Evolutionary conservation across 2,329 filamentous ascomycete genomes (phyloP).

Genomic region (Diaporthe destruens): DNA sequence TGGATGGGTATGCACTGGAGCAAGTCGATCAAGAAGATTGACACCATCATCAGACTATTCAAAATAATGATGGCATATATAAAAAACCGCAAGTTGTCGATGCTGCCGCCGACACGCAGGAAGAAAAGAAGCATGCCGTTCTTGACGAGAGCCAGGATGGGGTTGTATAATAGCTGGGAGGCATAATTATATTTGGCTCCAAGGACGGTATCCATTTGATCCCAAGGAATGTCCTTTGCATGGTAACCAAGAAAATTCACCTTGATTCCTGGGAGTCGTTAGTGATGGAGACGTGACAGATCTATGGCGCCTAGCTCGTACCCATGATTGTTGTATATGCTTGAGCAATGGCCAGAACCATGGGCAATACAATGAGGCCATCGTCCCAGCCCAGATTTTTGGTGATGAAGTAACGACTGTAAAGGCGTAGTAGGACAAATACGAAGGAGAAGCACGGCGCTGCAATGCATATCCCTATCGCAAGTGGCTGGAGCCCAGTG

Average conservation of each 20-base stretch:
- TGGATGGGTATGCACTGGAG: constrained; percentile 52
- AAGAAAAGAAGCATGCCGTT: constrained; percentile 60
- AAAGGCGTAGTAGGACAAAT: constrained; percentile 28
- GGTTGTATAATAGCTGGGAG: constrained; percentile 59
- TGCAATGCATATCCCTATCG: constrained; percentile 30
- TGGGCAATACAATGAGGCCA: constrained; percentile 28
- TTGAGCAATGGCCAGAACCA: constrained; percentile 34
- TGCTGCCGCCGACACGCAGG: constrained; percentile 56
- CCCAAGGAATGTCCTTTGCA: constrained; percentile 41
- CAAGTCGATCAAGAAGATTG: constrained; percentile 49
- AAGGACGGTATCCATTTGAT: constrained; percentile 40
- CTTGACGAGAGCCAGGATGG: constrained; percentile 60
- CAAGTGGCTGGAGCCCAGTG: constrained; percentile 24
- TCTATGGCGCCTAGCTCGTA: not conserved
- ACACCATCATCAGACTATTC: constrained; percentile 48
- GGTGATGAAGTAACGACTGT: constrained; percentile 34
- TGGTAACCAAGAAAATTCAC: constrained; percentile 31
- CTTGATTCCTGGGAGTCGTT: constrained; percentile 15
- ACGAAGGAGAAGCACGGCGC: constrained; percentile 33
- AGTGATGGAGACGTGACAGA: not conserved
- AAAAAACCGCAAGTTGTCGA: constrained; percentile 49
- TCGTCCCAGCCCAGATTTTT: constrained; percentile 34
- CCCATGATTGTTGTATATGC: constrained; percentile 31
- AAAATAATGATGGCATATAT: constrained; percentile 50
- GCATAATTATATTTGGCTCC: constrained; percentile 50